phyloP scores from a whole-genome alignment of 768 basidiomycete genomes.

The Pisolithus marmoratus region DNA sequence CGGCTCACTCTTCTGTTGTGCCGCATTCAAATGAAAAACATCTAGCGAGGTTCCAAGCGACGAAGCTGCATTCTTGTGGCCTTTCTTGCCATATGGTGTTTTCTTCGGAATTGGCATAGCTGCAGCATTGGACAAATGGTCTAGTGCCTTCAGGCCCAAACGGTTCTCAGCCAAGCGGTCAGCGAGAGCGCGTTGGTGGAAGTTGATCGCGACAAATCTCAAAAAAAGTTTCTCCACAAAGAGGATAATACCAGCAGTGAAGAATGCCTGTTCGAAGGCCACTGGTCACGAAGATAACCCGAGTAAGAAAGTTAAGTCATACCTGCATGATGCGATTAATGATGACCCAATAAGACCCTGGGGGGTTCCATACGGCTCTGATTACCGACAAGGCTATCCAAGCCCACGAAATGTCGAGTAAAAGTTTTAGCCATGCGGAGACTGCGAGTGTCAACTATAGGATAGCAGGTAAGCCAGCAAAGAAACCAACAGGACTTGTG shows the following conservation, averaged over 20 bases:
- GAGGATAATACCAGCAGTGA: conserved; percentile 38
- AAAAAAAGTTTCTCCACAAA: conserved; percentile 57
- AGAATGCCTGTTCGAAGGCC: conserved; percentile 34
- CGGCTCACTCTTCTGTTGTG: conserved; percentile 11
- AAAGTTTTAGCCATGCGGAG: conserved; percentile 64
- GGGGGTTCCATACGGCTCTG: conserved; percentile 50
- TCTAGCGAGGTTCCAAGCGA: conserved; percentile 35
- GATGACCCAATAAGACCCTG: conserved; percentile 60
- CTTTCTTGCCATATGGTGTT: conserved; percentile 37
- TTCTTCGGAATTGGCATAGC: conserved; percentile 34
- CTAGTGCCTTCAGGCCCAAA: conserved; percentile 63
- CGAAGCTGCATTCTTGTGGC: conserved; percentile 36
- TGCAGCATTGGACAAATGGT: conserved; percentile 64
- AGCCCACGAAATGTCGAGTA: conserved; percentile 60
- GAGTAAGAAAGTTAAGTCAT: conserved; percentile 9
- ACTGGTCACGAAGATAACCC: conserved; percentile 4
- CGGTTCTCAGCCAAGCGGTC: conserved; percentile 69
- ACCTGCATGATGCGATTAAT: conserved; percentile 72
- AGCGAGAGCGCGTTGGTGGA: conserved; percentile 70
- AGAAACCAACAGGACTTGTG: neutral
- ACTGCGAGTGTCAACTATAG: conserved; percentile 61
- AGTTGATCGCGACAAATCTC: conserved; percentile 74
- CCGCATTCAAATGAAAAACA: conserved; percentile 15
- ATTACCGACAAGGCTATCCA: conserved; percentile 72
- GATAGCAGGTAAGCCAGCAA: neutral